Evolutionary conservation across 2,329 filamentous ascomycete genomes (phyloP), one percentile per base, ranked within the genome.

Genomic region (Aspergillaceae sp.): DNA sequence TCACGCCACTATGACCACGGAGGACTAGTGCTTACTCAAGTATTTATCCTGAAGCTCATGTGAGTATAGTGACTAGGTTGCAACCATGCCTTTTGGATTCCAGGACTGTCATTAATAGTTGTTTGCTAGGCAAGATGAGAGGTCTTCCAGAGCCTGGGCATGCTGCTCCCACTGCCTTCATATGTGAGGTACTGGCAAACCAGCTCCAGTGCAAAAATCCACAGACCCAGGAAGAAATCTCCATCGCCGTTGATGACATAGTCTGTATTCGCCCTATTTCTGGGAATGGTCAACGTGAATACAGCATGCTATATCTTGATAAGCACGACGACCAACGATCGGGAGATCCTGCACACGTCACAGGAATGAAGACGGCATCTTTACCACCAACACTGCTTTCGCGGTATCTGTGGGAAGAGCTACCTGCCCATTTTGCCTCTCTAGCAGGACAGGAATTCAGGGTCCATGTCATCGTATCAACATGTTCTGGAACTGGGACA

Each of bases 401-500:
- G 27, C 40, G 41, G 2, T 55, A 57, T 19, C 9, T 57, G 5
- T 51, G 40, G 11, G 41, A 45, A 4, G 48, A 53, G 2, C 35
- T 58, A 29, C 61, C 63, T 5, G 36, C 19, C 34, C 53, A 63
- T 41, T 52, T 64, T 11, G 27, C 34, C 19, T 11, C 45, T 28
- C 19, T 37, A 7, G 34, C 19, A 34, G 32, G 42, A 11, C 47
- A 40, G 32, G 40, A 28, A 30, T 44, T 43, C 11, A 56, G 52
- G 43, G 49, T 72, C n/a, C 75, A 86, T 55, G 71, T 88, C 11
- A 62, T 90, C 26, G 73, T 89, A 11, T 89, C 85, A 1, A 81
- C 76, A 0, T 70, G 71, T 19, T 86, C 86, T 0, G 86, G 86
- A 9, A 76, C 75, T 1, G 75, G 79, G 1, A 69, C 72, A 9